Percentiles rank a stretch among this genome's conserved stretches.
Conservation (phyloP, 768 basidiomycete species). For the Phanerochaete carnosa region DNA sequence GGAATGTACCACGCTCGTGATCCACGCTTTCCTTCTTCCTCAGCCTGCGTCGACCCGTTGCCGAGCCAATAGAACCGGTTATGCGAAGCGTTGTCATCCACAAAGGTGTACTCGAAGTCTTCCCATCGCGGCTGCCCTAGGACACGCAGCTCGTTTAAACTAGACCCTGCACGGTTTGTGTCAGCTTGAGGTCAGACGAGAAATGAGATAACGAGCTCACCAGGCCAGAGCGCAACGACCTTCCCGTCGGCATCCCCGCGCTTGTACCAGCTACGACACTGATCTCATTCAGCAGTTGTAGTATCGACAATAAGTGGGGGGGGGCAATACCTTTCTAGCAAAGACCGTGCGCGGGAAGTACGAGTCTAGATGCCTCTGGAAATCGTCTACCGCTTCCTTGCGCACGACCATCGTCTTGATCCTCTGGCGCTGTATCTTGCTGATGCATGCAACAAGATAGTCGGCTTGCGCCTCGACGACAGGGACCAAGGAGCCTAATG, state of each 20-base stretch:
- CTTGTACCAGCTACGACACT: constrained; percentile 23
- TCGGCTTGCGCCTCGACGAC: constrained; percentile 24
- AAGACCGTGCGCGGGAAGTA: constrained; percentile 11
- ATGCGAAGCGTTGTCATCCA: constrained; percentile 3
- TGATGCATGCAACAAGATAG: constrained; percentile 21
- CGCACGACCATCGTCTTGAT: constrained; percentile 25
- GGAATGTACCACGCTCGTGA: neutral
- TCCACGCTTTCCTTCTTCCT: constrained; percentile 16
- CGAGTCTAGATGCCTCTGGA: constrained; percentile 22
- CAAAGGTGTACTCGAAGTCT: constrained; percentile 20
- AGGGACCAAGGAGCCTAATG: constrained; percentile 23
- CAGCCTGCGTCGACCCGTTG: constrained; percentile 23
- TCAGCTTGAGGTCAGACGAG: neutral
- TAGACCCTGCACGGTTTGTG: neutral
- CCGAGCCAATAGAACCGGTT: constrained; percentile 27
- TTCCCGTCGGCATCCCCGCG: constrained; percentile 27
- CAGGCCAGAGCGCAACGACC: constrained; percentile 26
- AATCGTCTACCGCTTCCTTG: constrained; percentile 26
- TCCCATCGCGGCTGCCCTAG: constrained; percentile 26
- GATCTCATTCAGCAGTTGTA: neutral
- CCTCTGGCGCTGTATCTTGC: constrained; percentile 29
- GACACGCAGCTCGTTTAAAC: constrained; percentile 10
- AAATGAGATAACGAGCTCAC: neutral
- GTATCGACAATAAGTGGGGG: neutral
- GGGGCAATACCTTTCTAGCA: neutral